Evolutionary conservation across 345 rosid genomes (phyloP).

Genomic region (Corchorus olitorius): DNA sequence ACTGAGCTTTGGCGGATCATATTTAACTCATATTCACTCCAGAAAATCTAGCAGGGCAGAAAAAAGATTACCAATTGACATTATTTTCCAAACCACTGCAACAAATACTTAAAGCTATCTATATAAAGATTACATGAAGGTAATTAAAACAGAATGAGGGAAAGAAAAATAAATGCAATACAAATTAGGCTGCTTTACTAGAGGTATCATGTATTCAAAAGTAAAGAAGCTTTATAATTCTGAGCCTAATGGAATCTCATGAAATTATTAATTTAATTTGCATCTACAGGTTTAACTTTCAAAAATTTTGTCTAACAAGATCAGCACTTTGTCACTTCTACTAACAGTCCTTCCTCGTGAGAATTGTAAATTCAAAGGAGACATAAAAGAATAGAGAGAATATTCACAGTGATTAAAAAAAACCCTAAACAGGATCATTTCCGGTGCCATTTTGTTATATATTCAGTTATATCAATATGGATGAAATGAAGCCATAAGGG

Average conservation of each 20-base stretch:
- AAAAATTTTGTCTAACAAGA: background rate
- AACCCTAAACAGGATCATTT: background rate
- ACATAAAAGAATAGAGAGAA: background rate
- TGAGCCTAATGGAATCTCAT: slow-evolving; percentile 3
- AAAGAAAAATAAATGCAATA: too few species aligned
- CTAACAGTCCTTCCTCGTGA: background rate
- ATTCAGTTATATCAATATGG: background rate
- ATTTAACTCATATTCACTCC: slow-evolving; percentile 67
- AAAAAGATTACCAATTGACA: background rate
- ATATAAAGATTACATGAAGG: background rate
- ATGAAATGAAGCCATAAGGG: background rate
- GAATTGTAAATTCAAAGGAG: background rate
- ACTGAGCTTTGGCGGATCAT: slow-evolving; percentile 69
- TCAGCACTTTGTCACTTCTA: background rate
- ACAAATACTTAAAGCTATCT: background rate
- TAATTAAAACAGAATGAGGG: background rate
- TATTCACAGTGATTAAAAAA: background rate
- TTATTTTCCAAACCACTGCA: background rate
- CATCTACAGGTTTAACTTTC: background rate
- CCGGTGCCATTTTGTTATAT: background rate
- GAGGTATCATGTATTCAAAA: background rate
- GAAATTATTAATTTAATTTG: background rate
- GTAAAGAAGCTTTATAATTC: background rate
- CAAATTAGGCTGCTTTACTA: too few species aligned
- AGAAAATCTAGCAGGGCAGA: slow-evolving; percentile 58